Conservation (phyloP, 2,329 filamentous ascomycete genomes). For the Diaporthe humulicola region DNA sequence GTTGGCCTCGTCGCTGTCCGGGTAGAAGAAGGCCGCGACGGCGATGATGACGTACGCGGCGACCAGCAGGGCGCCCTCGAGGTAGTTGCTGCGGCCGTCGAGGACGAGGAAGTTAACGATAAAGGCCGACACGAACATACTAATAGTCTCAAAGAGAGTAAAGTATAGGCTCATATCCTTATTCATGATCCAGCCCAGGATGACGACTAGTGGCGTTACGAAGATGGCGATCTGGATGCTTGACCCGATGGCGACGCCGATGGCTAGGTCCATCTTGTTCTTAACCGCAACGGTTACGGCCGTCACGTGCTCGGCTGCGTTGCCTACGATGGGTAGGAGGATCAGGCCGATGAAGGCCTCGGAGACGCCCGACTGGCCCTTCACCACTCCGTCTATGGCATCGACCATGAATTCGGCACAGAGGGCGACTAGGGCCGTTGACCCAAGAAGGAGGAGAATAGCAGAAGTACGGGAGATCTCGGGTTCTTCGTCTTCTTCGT, state of each 20-base stretch:
- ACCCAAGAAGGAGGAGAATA: constrained; percentile 71
- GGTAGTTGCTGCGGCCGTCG: constrained; percentile 88
- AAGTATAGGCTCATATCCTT: constrained; percentile 86
- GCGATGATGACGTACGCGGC: constrained; percentile 78
- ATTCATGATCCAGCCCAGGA: constrained; percentile 77
- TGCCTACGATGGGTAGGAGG: constrained; percentile 79
- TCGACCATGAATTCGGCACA: constrained; percentile 80
- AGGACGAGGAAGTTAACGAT: constrained; percentile 91
- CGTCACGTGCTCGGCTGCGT: constrained; percentile 80
- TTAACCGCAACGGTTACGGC: constrained; percentile 78
- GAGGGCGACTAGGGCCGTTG: constrained; percentile 75
- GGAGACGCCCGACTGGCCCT: constrained; percentile 63
- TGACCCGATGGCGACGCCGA: constrained; percentile 78
- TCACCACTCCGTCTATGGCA: constrained; percentile 74
- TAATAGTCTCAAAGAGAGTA: constrained; percentile 89
- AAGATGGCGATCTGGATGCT: constrained; percentile 81
- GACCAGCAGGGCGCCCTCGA: constrained; percentile 80
- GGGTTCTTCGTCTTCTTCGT: constrained; percentile 50
- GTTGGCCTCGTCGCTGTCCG: constrained; percentile 63
- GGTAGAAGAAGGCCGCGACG: constrained; percentile 77
- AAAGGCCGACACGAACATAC: constrained; percentile 85
- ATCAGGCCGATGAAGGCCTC: constrained; percentile 80
- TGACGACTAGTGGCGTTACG: constrained; percentile 77
- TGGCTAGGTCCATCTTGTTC: constrained; percentile 83
- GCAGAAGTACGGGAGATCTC: constrained; percentile 64